A percentile compares a stretch with the other conserved stretches of the same genome.
Conservation (phyloP, 805 yeast genomes). For the Saturnispora saitoi region DNA sequence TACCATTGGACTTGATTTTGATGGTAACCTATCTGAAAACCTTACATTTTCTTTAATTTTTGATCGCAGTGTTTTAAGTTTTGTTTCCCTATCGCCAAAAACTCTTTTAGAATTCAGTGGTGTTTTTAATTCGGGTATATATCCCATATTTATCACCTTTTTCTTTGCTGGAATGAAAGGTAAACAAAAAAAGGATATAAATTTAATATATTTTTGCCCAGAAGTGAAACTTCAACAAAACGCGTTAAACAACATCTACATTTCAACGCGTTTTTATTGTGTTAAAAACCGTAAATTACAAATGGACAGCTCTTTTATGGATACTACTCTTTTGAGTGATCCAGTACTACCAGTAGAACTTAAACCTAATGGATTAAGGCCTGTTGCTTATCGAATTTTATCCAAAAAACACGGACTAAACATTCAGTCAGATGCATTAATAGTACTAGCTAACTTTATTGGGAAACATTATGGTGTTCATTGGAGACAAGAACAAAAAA, state of each 20-base stretch:
- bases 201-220: neutral
- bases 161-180: neutral
- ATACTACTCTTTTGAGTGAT: slow-evolving; percentile 16
- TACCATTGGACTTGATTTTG: neutral
- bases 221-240: neutral
- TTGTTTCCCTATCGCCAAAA: neutral
- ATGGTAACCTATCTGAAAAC: neutral
- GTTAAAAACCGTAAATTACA: neutral
- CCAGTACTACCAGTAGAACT: slow-evolving; percentile 64
- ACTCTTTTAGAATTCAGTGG: neutral
- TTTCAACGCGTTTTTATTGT: neutral
- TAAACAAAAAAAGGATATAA: neutral
- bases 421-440: slow-evolving; percentile 77
- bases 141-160: neutral
- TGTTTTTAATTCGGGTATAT: slow-evolving; percentile 1
- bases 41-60: neutral
- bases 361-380: slow-evolving; percentile 77
- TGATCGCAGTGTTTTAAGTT: neutral
- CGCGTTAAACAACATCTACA: neutral
- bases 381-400: slow-evolving; percentile 80
- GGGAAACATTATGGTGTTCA: slow-evolving; percentile 75
- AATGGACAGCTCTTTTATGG: slow-evolving; percentile 14
- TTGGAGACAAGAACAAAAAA: slow-evolving; percentile 59
- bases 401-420: slow-evolving; percentile 91
- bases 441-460: slow-evolving; percentile 60